These are phyloP conservation scores for Syzygium oleosum DNA, from an alignment of 345 rosid species.

Conservation along the genomic window DNA sequence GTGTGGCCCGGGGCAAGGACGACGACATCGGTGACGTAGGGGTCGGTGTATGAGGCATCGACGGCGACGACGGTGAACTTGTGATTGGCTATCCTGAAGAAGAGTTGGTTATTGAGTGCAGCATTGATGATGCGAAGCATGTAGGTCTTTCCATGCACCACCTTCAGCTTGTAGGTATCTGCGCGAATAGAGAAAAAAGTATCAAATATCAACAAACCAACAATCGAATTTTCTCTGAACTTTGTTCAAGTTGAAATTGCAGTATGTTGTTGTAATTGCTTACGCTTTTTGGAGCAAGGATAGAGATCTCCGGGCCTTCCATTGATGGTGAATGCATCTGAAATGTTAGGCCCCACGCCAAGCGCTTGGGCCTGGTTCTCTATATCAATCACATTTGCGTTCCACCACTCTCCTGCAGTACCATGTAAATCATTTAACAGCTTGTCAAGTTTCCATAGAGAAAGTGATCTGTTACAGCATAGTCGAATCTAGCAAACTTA, in stretches of 20 bases:
- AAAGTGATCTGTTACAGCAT: no score
- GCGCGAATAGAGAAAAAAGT: background rate
- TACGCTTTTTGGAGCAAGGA: slow-evolving; percentile 55
- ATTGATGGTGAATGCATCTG: slow-evolving; percentile 80
- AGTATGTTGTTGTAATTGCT: background rate
- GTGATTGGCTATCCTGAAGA: slow-evolving; percentile 86
- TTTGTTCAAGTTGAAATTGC: background rate
- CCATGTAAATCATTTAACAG: background rate
- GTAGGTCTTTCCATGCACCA: slow-evolving; percentile 60
- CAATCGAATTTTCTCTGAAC: background rate
- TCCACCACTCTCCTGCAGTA: slow-evolving; percentile 87
- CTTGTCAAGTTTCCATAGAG: background rate
- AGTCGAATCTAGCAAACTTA: background rate
- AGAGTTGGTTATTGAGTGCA: slow-evolving; percentile 72
- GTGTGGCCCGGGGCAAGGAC: slow-evolving; percentile 72
- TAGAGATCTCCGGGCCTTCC: slow-evolving; percentile 79
- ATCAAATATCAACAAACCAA: background rate
- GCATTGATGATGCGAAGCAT: slow-evolving; percentile 80
- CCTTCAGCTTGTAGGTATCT: slow-evolving; percentile 54
- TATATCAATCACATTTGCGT: slow-evolving; percentile 46
- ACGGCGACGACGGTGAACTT: slow-evolving; percentile 62
- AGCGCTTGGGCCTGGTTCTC: slow-evolving; percentile 34
- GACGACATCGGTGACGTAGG: slow-evolving; percentile 58
- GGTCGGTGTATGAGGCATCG: slow-evolving; percentile 64
- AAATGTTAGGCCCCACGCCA: slow-evolving; percentile 44